Evolutionary conservation across 495 filamentous ascomycete species (phyloP).

Genomic region (Talaromyces wortmannii): DNA sequence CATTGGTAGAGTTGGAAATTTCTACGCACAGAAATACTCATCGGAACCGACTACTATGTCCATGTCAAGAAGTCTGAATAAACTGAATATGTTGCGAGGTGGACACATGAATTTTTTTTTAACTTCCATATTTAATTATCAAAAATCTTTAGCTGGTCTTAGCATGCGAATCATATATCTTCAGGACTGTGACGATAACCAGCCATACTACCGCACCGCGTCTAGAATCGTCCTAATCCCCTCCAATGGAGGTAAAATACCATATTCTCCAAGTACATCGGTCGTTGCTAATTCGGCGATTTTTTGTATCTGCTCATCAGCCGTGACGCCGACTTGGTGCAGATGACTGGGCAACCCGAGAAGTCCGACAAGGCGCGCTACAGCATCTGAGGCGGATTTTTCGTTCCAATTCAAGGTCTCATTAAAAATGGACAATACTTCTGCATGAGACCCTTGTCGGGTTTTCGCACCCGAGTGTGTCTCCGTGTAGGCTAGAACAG

Average conservation of each 20-base stretch:
- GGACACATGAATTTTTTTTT: no score
- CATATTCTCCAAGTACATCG: background rate
- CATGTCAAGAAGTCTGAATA: no score
- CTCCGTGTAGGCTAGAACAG: background rate
- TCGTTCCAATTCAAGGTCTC: background rate
- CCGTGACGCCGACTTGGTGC: background rate
- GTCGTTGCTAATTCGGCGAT: background rate
- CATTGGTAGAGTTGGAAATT: no score
- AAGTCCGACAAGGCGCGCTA: background rate
- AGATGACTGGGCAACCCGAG: background rate
- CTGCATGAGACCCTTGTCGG: background rate
- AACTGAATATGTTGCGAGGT: no score
- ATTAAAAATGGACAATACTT: background rate
- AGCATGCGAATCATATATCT: no score
- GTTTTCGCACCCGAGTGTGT: background rate
- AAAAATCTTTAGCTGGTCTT: no score
- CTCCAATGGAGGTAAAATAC: background rate
- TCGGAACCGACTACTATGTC: no score
- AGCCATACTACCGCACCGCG: background rate
- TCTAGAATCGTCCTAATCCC: background rate
- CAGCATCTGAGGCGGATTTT: background rate
- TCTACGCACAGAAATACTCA: no score
- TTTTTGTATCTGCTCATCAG: background rate
- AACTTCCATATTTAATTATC: no score
- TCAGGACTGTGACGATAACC: background rate